Evolutionary conservation across 805 yeast species (phyloP).

Genomic region (Yamadazyma sp.): DNA sequence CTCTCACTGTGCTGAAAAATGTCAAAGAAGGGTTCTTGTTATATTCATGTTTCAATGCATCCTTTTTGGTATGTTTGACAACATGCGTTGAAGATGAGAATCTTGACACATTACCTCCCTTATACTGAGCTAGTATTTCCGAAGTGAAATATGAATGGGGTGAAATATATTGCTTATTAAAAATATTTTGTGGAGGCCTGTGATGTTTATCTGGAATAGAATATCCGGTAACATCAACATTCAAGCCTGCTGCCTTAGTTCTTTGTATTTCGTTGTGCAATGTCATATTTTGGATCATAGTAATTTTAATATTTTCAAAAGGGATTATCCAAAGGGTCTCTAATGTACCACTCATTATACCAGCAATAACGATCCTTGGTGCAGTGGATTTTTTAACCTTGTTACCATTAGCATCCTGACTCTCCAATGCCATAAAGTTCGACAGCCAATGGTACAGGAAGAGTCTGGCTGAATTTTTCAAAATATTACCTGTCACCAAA

Average conservation of each 20-base stretch:
- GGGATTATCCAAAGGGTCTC: conserved; percentile 87
- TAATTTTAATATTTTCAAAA: conserved; percentile 79
- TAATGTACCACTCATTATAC: conserved; percentile 73
- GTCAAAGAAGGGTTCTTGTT: conserved; percentile 55
- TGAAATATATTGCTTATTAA: conserved; percentile 34
- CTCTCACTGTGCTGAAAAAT: conserved; percentile 51
- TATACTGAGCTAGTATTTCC: conserved; percentile 28
- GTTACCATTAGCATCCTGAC: conserved; percentile 24
- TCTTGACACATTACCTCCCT: conserved; percentile 21
- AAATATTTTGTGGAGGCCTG: conserved; percentile 21
- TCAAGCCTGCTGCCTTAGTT: conserved; percentile 15
- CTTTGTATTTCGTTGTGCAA: conserved; percentile 25
- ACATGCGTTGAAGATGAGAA: conserved; percentile 16
- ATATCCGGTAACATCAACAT: conserved; percentile 27
- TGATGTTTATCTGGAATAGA: conserved; percentile 21
- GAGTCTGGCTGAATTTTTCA: conserved; percentile 73
- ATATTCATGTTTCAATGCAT: conserved; percentile 28
- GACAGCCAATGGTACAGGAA: conserved; percentile 72
- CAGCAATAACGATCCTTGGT: conserved; percentile 81
- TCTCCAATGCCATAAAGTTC: conserved; percentile 55
- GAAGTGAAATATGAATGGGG: conserved; percentile 41
- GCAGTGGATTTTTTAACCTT: conserved; percentile 64
- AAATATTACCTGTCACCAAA: conserved; percentile 66
- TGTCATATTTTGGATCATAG: conserved; percentile 69
- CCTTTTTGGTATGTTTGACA: conserved; percentile 16